Base-by-base conservation (phyloP, 2,329 filamentous ascomycete species). In the Gnomoniopsis smithogilvyi region DNA sequence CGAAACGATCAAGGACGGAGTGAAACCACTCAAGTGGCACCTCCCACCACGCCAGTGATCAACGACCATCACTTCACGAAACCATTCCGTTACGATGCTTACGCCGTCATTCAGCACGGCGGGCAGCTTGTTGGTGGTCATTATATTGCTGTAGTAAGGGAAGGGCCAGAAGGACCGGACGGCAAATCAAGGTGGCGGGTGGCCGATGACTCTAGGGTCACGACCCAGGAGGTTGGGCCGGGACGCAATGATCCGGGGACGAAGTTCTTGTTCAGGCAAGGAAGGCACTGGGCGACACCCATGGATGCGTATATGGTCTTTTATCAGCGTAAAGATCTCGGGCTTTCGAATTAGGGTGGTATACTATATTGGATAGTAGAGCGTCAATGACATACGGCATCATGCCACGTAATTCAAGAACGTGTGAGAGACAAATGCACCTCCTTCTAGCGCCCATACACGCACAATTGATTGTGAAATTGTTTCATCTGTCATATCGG, bases 71-170 rank as follows among this genome's bases (percentile, higher is more conserved):
- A 75, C 15, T 79, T 81, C 59, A 65, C 67, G 2, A 74, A 73
- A 1, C 88, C 90, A 0, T 92, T 90, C 68, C 76, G 79, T 6
- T 99, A 97, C 72, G 89, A 96, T 68, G 88, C 90, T 54, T 97
- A 96, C 70, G 94, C 88, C 2, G 89, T 97, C 7, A 84, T 96
- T 56, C 81, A 90, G 62, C 93, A 97, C 71, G 93, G 93, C 22
- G 76, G 76, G 1, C 85, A 80, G 1, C 78, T 90, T 54, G 83
- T 84, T 41, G 84, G 83, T 53, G 93, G 93, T 0, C 93, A 97
- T 73, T 97, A 97, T 71, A 87, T 88, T 55, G 82, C 87, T 3
- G 86, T 89, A 59, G 83, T 90, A 62, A 83, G 83, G 48, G 84
- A 88, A 66, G 78, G 80, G 41, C 57, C 57, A 11, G 52, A 59